Evolutionary conservation across 306 rosid species (phyloP).

Genomic region (Vigna radiata): DNA sequence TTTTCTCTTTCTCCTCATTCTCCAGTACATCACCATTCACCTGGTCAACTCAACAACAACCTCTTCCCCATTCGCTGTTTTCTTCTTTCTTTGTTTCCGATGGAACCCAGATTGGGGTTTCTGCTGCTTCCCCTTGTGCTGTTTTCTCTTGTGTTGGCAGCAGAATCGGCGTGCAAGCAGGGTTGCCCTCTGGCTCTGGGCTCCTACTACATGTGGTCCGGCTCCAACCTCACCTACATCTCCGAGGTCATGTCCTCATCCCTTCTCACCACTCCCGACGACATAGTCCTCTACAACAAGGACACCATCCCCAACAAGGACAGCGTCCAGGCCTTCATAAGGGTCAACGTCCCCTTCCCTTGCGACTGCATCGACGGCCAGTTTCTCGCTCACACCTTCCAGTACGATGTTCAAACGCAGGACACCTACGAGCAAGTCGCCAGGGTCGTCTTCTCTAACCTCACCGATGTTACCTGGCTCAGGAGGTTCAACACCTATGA

Average conservation of each 20-base stretch:
- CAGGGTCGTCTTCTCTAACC: conserved; percentile 39
- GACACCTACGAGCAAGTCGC: conserved; percentile 57
- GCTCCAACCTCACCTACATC: conserved; percentile 44
- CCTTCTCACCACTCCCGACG: conserved; percentile 24
- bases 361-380: conserved; percentile 60
- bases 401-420: conserved; percentile 43
- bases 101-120: conserved; percentile 53
- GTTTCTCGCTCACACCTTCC: conserved; percentile 64
- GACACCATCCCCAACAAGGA: conserved; percentile 52
- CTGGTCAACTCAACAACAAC: no score
- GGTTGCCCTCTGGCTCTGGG: conserved; percentile 66
- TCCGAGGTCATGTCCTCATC: conserved; percentile 38
- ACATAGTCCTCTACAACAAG: conserved; percentile 60
- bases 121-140: neutral
- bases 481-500: conserved; percentile 51
- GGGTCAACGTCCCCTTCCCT: conserved; percentile 68
- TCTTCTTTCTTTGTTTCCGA: conserved; percentile 16
- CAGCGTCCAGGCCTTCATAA: neutral
- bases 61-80: no score
- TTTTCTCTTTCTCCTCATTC: no score
- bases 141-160: conserved; percentile 29
- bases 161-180: conserved; percentile 58
- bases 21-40: no score
- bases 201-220: conserved; percentile 50
- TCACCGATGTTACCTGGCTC: conserved; percentile 66